These are phyloP conservation scores for Eucalyptus marginata DNA, from an alignment of 345 rosid genomes.

Conservation along the genomic window DNA sequence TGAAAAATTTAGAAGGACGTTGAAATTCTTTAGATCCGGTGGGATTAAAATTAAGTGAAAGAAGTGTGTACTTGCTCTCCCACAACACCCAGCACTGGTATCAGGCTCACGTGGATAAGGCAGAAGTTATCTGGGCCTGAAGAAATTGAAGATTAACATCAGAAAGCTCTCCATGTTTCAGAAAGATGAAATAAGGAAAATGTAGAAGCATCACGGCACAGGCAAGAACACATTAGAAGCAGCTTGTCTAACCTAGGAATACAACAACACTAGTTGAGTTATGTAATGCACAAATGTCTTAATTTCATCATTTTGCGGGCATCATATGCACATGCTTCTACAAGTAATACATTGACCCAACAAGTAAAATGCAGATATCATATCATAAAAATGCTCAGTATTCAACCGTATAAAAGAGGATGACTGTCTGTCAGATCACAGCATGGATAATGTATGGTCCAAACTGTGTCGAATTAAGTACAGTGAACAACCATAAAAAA, in stretches of 20 bases:
- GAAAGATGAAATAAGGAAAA: neutral
- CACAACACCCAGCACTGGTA: slow-evolving; percentile 91
- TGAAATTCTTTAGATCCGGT: neutral
- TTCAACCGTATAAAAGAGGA: neutral
- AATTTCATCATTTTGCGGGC: neutral
- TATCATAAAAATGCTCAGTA: neutral
- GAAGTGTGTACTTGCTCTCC: slow-evolving; percentile 76
- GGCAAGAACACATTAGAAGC: neutral
- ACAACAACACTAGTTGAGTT: neutral
- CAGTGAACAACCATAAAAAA: neutral
- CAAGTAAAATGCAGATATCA: neutral
- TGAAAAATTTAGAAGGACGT: neutral
- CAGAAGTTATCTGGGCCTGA: slow-evolving; percentile 89
- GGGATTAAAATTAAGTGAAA: neutral
- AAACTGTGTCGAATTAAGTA: neutral
- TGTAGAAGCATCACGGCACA: neutral
- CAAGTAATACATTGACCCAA: neutral
- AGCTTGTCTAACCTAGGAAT: neutral
- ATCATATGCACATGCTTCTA: neutral
- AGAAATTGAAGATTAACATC: neutral
- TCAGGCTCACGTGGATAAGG: slow-evolving; percentile 91
- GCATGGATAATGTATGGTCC: neutral
- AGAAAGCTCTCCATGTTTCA: neutral
- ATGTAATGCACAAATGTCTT: neutral
- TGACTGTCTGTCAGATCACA: neutral